Conservation (phyloP, 2,329 filamentous ascomycete species). For the Colletotrichum cordylinicola region DNA sequence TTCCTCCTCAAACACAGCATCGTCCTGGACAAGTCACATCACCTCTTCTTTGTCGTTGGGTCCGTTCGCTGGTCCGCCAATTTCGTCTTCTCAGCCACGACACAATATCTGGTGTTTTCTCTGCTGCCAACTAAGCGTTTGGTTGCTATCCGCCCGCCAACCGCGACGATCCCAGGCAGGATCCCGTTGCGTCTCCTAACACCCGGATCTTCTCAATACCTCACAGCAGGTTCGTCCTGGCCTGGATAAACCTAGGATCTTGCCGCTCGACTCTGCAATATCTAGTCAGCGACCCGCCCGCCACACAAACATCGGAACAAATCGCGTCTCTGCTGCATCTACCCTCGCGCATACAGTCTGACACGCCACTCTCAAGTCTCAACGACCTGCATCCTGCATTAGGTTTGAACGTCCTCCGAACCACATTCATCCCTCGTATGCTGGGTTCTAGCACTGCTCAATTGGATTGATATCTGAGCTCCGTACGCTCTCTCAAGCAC, state of each 20-base stretch:
- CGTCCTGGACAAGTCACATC: slow-evolving; percentile 11
- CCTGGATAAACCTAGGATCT: background rate
- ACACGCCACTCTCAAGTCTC: slow-evolving; percentile 10
- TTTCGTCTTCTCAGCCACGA: slow-evolving; percentile 9
- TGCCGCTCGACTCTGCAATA: slow-evolving; percentile 5
- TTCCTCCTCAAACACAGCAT: slow-evolving; percentile 2
- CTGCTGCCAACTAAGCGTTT: slow-evolving; percentile 2
- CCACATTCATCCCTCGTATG: background rate
- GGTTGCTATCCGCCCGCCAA: background rate
- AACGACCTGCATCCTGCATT: background rate
- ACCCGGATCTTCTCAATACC: background rate
- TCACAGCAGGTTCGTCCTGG: background rate
- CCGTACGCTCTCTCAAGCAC: background rate
- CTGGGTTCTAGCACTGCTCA: background rate
- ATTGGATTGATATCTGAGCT: background rate
- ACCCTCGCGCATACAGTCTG: slow-evolving; percentile 12
- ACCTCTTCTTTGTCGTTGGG: slow-evolving; percentile 5
- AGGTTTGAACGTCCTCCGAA: background rate
- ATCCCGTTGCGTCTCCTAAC: slow-evolving; percentile 3
- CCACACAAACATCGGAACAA: slow-evolving; percentile 9
- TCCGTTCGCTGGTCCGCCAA: background rate
- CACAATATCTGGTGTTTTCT: background rate
- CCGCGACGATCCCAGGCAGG: background rate
- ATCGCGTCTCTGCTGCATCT: slow-evolving; percentile 3
- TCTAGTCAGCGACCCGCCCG: slow-evolving; percentile 10